These are phyloP conservation scores for Penicillium fuscoglaucum DNA, from an alignment of 2,329 filamentous ascomycete genomes.

Conservation along the genomic window DNA sequence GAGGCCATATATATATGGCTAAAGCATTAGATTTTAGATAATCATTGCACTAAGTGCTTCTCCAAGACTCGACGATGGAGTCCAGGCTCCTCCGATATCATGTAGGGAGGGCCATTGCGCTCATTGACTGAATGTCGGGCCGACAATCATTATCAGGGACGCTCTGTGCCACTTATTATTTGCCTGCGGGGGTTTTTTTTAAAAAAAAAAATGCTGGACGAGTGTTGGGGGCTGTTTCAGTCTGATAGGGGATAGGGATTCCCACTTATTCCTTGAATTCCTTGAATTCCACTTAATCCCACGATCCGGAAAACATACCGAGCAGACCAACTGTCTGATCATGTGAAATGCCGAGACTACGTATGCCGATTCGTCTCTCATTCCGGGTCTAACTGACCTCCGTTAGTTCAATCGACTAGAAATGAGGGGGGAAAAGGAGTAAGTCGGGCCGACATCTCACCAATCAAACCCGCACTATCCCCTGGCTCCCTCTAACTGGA, in stretches of 20 bases:
- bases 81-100: neutral
- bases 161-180: neutral
- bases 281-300: neutral
- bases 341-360: neutral
- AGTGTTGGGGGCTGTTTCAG: neutral
- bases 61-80: neutral
- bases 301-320: neutral
- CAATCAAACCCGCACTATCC: neutral
- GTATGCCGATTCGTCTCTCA: conserved; percentile 5
- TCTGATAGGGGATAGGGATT: neutral
- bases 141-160: neutral
- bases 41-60: neutral
- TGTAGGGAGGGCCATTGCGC: neutral
- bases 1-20: neutral
- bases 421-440: neutral
- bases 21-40: neutral
- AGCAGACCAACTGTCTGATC: neutral
- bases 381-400: neutral
- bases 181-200: neutral
- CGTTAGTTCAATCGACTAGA: neutral
- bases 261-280: neutral
- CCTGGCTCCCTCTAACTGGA: neutral
- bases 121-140: conserved; percentile 10
- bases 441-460: conserved; percentile 7
- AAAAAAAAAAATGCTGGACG: neutral